Base-by-base conservation (phyloP, 257 asterid species). In the Forsythia viridissima region DNA sequence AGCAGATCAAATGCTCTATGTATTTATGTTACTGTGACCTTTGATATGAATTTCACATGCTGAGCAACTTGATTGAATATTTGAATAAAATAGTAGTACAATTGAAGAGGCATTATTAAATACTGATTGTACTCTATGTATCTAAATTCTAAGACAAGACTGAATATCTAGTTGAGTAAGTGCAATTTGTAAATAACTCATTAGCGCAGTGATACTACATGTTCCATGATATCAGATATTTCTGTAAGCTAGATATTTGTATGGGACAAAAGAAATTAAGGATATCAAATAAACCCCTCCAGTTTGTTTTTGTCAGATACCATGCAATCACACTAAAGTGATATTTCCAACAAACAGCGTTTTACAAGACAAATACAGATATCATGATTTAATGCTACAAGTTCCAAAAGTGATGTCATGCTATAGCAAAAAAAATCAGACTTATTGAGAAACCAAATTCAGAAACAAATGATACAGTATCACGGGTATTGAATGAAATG, bases 341-440 rank as follows among this genome's bases (percentile, higher is more conserved):
- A 30, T 30, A 63, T 11, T 61, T 79, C 76, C 65, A 70, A 55
- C 70, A 68, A 68, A 65, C 71, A 41, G 21, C 30, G 18, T 48
- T 8, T 38, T 48, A 34, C 34, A 11, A 68, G 74, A 43, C 73
- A 80, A 80, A 41, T 63, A 61, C 37, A 40, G 55, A 6, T 36
- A 18, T 44, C 69, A 37, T 39, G 43, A 71, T 30, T 70, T 40
- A 78, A 76, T 10, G 18, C 21, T 46, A 63, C 2, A 59, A 30
- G 73, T 67, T 61, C 76, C 48, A 74, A 63, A 59, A 40, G n/a
- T 39, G 57, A 74, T 69, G 68, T 55, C 70, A 63, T 10, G 18
- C 2, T 30, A 24, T 63, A 30, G 10, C 42, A 74, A 5, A 24
- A 24, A 24, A 44, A 77, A 74, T 44, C 37, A 79, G 39, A 20